phyloP scores from a whole-genome alignment of 192 early-diverging fungal genomes.

The Chytriomyces sp. region DNA sequence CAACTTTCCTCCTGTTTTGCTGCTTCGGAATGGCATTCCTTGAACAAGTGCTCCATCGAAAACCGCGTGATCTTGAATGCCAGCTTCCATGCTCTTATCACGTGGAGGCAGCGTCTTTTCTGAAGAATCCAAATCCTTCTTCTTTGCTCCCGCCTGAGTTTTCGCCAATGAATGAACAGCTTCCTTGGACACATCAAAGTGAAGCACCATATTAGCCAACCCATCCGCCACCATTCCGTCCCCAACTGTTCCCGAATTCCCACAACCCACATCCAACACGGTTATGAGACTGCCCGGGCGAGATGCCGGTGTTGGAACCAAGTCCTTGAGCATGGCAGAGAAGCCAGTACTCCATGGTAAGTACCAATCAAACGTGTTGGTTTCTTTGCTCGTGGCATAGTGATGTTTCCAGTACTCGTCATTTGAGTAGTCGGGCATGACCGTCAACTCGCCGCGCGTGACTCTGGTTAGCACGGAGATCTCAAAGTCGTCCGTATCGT shows the following conservation, averaged over 20 bases:
- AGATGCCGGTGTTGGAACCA: not conserved
- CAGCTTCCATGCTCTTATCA: not conserved
- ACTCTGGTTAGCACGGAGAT: not conserved
- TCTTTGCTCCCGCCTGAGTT: not conserved
- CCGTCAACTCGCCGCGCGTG: slow-evolving; percentile 29
- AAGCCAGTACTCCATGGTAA: slow-evolving; percentile 27
- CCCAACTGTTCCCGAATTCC: slow-evolving; percentile 29
- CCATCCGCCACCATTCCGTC: slow-evolving; percentile 29
- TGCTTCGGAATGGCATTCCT: not conserved
- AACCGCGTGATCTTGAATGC: slow-evolving; percentile 5
- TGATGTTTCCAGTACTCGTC: slow-evolving; percentile 27
- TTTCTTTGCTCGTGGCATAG: slow-evolving; percentile 27
- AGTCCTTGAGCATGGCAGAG: slow-evolving; percentile 2
- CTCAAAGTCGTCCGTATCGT: not conserved
- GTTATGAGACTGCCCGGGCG: not conserved
- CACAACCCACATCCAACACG: slow-evolving; percentile 31
- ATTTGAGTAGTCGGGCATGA: slow-evolving; percentile 19
- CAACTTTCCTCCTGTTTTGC: not conserved
- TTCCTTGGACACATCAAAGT: slow-evolving; percentile 22
- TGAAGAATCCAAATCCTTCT: no score
- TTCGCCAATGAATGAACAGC: slow-evolving; percentile 7
- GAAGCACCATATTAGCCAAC: slow-evolving; percentile 13
- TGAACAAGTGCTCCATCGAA: slow-evolving; percentile 7
- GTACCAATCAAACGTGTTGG: slow-evolving; percentile 29
- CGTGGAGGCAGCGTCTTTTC: no score